A percentile compares a stretch with the other conserved stretches of the same genome.
Conservation (phyloP, 805 yeast species). For the Saturnispora quitensis region DNA sequence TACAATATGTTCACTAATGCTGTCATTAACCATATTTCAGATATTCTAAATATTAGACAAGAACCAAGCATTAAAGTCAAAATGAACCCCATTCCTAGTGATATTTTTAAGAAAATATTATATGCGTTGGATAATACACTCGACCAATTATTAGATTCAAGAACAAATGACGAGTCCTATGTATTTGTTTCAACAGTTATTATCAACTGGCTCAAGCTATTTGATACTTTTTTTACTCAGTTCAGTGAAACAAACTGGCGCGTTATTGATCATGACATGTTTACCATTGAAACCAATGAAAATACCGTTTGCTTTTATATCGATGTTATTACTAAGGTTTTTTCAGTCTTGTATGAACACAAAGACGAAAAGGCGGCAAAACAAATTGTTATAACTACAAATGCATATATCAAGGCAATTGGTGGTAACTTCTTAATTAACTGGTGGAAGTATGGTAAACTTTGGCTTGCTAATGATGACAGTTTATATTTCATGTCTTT, state of each 20-base stretch:
- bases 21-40: conserved; percentile 20
- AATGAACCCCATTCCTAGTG: conserved; percentile 32
- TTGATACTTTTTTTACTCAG: conserved; percentile 25
- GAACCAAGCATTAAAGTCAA: conserved; percentile 28
- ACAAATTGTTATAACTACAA: conserved; percentile 18
- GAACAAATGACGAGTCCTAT: conserved; percentile 11
- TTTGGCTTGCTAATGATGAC: conserved; percentile 4
- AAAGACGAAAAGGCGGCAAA: conserved; percentile 12
- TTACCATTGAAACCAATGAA: conserved; percentile 31
- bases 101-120: not conserved
- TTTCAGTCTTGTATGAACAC: not conserved
- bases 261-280: conserved; percentile 35
- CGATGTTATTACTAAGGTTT: conserved; percentile 19
- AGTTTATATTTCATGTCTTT: not conserved
- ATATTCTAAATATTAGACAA: conserved; percentile 18
- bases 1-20: conserved; percentile 13
- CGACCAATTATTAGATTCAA: conserved; percentile 14
- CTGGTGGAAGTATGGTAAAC: conserved; percentile 4
- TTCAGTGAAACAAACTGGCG: conserved; percentile 11
- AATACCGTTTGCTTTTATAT: conserved; percentile 35
- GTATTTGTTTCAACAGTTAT: conserved; percentile 18
- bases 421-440: conserved; percentile 2
- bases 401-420: not conserved
- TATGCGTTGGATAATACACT: not conserved
- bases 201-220: conserved; percentile 31